These are phyloP conservation scores for Chrysoporthe puriensis DNA, from an alignment of 2,329 filamentous ascomycete species.

Conservation along the genomic window DNA sequence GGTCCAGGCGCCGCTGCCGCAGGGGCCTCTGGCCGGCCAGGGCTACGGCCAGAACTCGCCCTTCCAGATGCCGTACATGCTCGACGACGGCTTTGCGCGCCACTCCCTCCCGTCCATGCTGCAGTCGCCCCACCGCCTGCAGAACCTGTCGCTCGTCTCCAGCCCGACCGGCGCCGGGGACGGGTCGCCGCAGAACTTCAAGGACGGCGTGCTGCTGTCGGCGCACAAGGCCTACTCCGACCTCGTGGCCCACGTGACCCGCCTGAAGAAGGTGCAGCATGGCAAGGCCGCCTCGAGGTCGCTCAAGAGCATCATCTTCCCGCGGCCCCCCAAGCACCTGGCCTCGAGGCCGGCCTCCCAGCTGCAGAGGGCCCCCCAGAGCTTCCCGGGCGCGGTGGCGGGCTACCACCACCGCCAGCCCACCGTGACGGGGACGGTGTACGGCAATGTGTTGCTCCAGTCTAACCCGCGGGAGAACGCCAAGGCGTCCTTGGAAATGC, in stretches of 20 bases:
- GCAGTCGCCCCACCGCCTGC: slow-evolving; percentile 34
- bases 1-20: slow-evolving; percentile 36
- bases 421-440: slow-evolving; percentile 30
- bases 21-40: slow-evolving; percentile 31
- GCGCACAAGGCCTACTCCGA: slow-evolving; percentile 77
- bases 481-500: slow-evolving; percentile 68
- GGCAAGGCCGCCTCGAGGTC: slow-evolving; percentile 43
- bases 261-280: slow-evolving; percentile 55
- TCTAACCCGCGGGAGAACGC: slow-evolving; percentile 56
- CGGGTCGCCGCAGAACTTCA: slow-evolving; percentile 51
- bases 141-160: slow-evolving; percentile 34
- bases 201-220: slow-evolving; percentile 69
- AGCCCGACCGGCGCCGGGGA: slow-evolving; percentile 31
- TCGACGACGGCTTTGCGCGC: slow-evolving; percentile 36
- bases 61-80: slow-evolving; percentile 34
- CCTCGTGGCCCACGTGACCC: slow-evolving; percentile 67
- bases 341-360: slow-evolving; percentile 21
- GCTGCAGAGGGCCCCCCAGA: slow-evolving; percentile 27
- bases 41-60: slow-evolving; percentile 34
- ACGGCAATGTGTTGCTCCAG: slow-evolving; percentile 37
- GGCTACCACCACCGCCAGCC: slow-evolving; percentile 21
- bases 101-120: slow-evolving; percentile 32
- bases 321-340: slow-evolving; percentile 51
- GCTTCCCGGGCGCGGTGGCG: slow-evolving; percentile 25
- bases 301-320: slow-evolving; percentile 58